phyloP scores from a whole-genome alignment of 345 rosid genomes.

The Microcos paniculata region DNA sequence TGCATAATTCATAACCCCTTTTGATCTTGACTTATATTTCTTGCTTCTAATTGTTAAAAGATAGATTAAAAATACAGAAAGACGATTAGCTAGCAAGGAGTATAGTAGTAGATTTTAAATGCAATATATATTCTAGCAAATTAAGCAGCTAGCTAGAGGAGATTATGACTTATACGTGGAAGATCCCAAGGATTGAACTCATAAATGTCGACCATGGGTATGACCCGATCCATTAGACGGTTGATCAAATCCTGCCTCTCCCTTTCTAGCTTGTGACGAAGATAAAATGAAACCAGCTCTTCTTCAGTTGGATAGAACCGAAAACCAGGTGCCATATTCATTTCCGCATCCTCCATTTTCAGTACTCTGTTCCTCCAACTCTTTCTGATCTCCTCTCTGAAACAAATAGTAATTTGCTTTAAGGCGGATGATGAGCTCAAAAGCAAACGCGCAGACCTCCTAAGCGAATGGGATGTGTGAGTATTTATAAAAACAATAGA shows the following conservation, averaged over 20 bases:
- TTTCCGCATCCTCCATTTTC: slow-evolving; percentile 31
- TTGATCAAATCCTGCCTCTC: slow-evolving; percentile 29
- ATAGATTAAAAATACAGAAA: too few relatives aligned
- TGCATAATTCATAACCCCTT: too few relatives aligned
- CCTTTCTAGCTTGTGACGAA: slow-evolving; percentile 37
- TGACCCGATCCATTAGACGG: slow-evolving; percentile 37
- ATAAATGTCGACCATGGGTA: slow-evolving; percentile 46
- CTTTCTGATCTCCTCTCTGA: too few relatives aligned
- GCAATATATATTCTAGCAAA: too few relatives aligned
- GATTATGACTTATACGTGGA: slow-evolving; percentile 29
- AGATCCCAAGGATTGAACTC: slow-evolving; percentile 45
- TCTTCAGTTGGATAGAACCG: slow-evolving; percentile 62
- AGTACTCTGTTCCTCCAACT: too few relatives aligned
- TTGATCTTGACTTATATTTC: too few relatives aligned
- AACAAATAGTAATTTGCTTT: too few relatives aligned
- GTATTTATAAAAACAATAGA: not conserved
- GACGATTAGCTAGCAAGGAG: too few relatives aligned
- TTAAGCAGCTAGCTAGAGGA: not conserved
- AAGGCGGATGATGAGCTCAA: not conserved
- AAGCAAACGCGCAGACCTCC: not conserved
- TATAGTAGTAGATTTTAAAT: too few relatives aligned
- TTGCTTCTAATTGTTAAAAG: too few relatives aligned
- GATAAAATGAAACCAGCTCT: slow-evolving; percentile 49
- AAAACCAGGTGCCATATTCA: too few relatives aligned
- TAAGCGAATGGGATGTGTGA: not conserved